Percentiles rank a stretch among this genome's conserved stretches.
Evolutionary conservation across 1,139 yeast species (phyloP).

Genomic region (Pichia sp.): DNA sequence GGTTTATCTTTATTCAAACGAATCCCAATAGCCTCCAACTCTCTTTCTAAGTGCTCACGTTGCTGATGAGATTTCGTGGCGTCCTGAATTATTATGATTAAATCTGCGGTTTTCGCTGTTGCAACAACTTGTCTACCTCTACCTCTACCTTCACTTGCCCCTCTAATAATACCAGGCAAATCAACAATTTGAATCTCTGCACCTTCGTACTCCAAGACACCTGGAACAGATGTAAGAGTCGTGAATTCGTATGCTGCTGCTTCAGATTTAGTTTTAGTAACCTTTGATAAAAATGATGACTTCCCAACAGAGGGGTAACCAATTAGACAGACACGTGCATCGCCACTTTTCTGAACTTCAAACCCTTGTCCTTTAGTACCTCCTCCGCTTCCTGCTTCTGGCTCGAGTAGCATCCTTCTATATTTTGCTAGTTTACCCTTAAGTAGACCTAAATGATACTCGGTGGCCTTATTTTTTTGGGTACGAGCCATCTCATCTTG

Average conservation of each 20-base stretch:
- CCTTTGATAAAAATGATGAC: constrained; percentile 79
- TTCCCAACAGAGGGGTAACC: constrained; percentile 99
- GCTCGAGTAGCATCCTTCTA: constrained; percentile 87
- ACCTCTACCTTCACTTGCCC: constrained; percentile 97
- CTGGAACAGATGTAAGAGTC: constrained; percentile 94
- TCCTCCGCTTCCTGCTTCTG: constrained; percentile 65
- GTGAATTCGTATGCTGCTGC: constrained; percentile 95
- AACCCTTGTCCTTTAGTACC: constrained; percentile 72
- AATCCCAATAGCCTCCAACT: constrained; percentile 90
- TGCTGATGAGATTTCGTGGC: constrained; percentile 93
- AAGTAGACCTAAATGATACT: constrained; percentile 87
- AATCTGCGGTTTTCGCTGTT: constrained; percentile 91
- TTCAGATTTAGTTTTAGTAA: constrained; percentile 90
- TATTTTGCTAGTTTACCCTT: constrained; percentile 95
- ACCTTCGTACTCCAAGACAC: constrained; percentile 89
- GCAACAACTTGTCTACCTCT: constrained; percentile 96
- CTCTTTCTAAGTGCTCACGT: constrained; percentile 78
- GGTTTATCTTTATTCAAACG: constrained; percentile 80
- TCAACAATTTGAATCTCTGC: constrained; percentile 96
- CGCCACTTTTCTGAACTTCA: constrained; percentile 94
- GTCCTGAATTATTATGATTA: constrained; percentile 89
- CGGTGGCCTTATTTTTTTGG: constrained; percentile 97
- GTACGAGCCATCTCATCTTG: constrained; percentile 93
- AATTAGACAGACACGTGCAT: constrained; percentile 90
- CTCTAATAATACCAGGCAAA: constrained; percentile 94